Percentiles rank a stretch among this genome's conserved stretches.
These are phyloP conservation scores for Silene conica DNA, from an alignment of 148 eudicot genomes.

Conservation along the genomic window DNA sequence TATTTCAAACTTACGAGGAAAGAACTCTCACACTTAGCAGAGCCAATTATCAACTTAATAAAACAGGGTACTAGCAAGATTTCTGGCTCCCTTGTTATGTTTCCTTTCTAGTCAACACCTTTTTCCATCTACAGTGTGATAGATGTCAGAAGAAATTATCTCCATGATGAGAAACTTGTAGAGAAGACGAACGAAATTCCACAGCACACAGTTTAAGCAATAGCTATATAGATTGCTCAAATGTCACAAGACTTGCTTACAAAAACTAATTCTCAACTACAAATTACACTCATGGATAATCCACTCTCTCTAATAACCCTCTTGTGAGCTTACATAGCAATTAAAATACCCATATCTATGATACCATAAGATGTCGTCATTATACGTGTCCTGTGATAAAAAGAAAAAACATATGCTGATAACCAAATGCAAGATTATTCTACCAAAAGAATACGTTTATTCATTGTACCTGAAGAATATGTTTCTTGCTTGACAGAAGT, in stretches of 20 bases:
- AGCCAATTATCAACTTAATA: background rate
- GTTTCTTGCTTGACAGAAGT: slow-evolving; percentile 74
- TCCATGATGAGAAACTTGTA: background rate
- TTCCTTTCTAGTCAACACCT: background rate
- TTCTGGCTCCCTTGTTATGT: background rate
- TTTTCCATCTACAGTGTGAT: background rate
- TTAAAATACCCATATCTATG: background rate
- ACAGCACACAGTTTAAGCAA: background rate
- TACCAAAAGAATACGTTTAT: slow-evolving; percentile 76
- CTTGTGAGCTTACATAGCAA: background rate
- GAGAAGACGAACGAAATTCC: background rate
- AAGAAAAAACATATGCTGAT: background rate
- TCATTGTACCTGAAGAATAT: slow-evolving; percentile 83
- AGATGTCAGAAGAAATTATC: background rate
- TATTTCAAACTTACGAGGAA: background rate
- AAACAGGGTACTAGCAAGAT: background rate
- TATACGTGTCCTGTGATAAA: background rate
- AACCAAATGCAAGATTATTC: background rate
- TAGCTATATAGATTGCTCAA: no score
- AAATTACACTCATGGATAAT: background rate
- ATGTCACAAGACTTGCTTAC: background rate
- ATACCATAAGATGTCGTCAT: background rate
- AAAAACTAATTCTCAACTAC: background rate
- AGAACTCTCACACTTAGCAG: background rate
- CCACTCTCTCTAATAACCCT: background rate